These are phyloP conservation scores for Cladorrhinum sp. DNA, from an alignment of 2,329 filamentous ascomycete genomes.

Conservation along the genomic window DNA sequence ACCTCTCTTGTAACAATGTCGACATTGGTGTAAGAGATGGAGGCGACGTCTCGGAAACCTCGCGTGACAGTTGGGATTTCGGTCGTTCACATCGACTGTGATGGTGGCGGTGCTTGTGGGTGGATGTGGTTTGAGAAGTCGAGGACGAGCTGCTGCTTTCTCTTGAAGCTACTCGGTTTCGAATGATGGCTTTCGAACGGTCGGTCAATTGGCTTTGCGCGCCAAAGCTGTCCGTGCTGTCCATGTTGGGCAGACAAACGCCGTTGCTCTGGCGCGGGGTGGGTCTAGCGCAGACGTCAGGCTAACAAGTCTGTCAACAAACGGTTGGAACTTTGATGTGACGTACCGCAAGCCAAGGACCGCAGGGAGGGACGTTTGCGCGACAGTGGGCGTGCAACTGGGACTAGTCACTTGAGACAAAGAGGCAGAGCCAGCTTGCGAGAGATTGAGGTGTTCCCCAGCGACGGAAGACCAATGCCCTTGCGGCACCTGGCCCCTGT, in stretches of 20 bases:
- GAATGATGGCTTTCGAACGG: constrained; percentile 23
- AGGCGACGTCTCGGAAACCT: constrained; percentile 42
- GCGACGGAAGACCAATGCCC: too few species aligned
- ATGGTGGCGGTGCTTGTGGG: constrained; percentile 40
- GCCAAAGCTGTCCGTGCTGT: constrained; percentile 18
- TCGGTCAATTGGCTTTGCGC: constrained; percentile 16
- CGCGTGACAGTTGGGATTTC: constrained; percentile 41
- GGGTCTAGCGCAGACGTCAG: constrained; percentile 18
- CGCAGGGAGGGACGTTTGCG: not conserved
- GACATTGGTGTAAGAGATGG: constrained; percentile 33
- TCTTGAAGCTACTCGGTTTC: constrained; percentile 45
- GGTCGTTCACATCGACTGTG: constrained; percentile 41
- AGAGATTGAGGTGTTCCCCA: not conserved
- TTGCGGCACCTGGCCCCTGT: too few species aligned
- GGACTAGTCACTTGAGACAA: not conserved
- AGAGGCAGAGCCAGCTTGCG: not conserved
- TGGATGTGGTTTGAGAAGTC: constrained; percentile 38
- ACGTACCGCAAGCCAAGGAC: not conserved
- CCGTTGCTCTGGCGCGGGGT: constrained; percentile 2
- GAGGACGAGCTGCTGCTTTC: constrained; percentile 45
- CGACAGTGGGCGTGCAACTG: too few species aligned
- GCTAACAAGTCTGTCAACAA: not conserved
- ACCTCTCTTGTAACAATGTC: not conserved
- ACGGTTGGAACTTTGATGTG: constrained; percentile 1
- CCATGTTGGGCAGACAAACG: constrained; percentile 24